Base-by-base conservation (phyloP, 108 stramenopile species). In the Nitzschia sp. region DNA sequence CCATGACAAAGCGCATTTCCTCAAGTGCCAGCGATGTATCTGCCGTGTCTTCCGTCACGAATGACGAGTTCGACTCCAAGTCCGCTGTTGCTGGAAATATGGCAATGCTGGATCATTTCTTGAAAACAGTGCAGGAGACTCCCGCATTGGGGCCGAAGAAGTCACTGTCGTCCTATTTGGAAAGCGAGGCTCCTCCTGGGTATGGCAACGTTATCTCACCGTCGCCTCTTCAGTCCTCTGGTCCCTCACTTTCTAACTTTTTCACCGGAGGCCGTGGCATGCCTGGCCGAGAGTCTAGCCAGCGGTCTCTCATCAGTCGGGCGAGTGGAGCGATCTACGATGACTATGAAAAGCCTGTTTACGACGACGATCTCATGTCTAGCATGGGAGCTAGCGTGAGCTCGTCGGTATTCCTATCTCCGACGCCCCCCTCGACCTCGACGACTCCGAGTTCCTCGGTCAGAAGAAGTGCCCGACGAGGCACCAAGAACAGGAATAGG, bases 361-460 rank as follows among this genome's bases (percentile, higher is more conserved):
- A 56, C 30, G 60, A 61, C 26, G 60, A 61, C 22, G 60, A 61
- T 45, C 19, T 16, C 35, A 61, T 61, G 60, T 61, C 60, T 25
- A 45, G 38, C 17, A 41, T 61, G 22, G 60, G 60, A 22, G 60
- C 60, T 2, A 58, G 56, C 33, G 56, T 33, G 31, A 21, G 13
- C 15, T 58, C 56, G 8, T 31, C 48, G 9, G 4, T 21, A 8
- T 5, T 21, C 4, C 32, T 58, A 17, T 31, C 56, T 13, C 53
- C 25, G 13, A 23, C 53, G 19, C 53, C 53, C 19, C 22, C 53
- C 25, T 41, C 38, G 9, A 13, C 38, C 38, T 41, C 38, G 13
- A 41, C 38, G 6, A 41, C 38, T 6, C 38, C 38, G 9, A 41
- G 13, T 41, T 41, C 38, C 9, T 13, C 38, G 38, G 38, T 41